These are phyloP conservation scores for Boletus pseudopeckii DNA, from an alignment of 768 basidiomycete species.

Conservation along the genomic window DNA sequence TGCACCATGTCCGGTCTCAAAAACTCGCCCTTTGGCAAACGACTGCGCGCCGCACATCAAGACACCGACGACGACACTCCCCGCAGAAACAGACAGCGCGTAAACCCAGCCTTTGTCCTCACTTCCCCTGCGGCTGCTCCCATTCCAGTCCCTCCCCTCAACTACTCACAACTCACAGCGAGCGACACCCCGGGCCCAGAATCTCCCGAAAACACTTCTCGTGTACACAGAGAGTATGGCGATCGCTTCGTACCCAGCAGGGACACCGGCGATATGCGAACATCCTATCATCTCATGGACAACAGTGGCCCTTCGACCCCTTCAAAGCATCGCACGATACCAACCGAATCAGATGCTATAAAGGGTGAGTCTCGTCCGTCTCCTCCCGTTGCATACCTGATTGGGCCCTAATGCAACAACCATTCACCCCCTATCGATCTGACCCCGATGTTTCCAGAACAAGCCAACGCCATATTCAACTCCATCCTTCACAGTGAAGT, in stretches of 20 bases:
- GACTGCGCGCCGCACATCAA: slow-evolving; percentile 68
- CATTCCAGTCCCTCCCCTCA: slow-evolving; percentile 53
- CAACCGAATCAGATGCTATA: slow-evolving; percentile 70
- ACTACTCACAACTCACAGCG: slow-evolving; percentile 48
- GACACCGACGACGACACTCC: slow-evolving; percentile 54
- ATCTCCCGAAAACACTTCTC: slow-evolving; percentile 34
- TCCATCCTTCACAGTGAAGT: slow-evolving; percentile 76
- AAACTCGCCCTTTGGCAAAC: slow-evolving; percentile 83
- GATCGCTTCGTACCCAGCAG: slow-evolving; percentile 65
- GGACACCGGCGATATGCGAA: slow-evolving; percentile 57
- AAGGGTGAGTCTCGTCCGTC: slow-evolving; percentile 48
- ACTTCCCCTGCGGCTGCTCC: slow-evolving; percentile 32
- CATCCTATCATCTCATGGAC: slow-evolving; percentile 58
- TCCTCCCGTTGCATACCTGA: background rate
- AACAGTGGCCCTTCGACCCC: slow-evolving; percentile 55
- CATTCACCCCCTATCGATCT: slow-evolving; percentile 13
- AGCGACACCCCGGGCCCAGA: slow-evolving; percentile 49
- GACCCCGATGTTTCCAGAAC: slow-evolving; percentile 46
- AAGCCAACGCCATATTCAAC: slow-evolving; percentile 80
- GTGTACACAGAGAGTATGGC: slow-evolving; percentile 41
- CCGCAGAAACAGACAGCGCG: slow-evolving; percentile 48
- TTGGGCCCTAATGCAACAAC: slow-evolving; percentile 1
- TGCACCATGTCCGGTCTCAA: slow-evolving; percentile 66
- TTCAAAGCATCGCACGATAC: slow-evolving; percentile 60
- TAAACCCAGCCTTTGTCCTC: slow-evolving; percentile 53